Conservation (phyloP, 1,284 basidiomycete species). For the Pseudozyma thailandica region DNA sequence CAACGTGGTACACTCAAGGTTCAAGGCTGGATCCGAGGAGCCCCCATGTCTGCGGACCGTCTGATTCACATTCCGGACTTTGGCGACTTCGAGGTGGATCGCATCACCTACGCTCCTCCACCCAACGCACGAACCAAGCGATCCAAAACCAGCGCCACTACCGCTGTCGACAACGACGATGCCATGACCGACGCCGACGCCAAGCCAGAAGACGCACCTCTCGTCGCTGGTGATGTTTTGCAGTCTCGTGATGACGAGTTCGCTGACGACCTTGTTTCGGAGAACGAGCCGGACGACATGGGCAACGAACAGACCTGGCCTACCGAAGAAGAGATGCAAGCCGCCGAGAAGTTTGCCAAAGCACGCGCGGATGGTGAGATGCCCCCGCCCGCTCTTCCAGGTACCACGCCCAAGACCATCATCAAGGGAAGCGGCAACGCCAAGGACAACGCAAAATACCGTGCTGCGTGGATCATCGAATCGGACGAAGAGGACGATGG, state of each 20-base stretch:
- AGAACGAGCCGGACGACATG: slow-evolving; percentile 87
- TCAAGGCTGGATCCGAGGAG: slow-evolving; percentile 85
- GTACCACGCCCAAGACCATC: slow-evolving; percentile 65
- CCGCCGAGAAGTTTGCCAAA: slow-evolving; percentile 39
- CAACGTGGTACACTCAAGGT: slow-evolving; percentile 74
- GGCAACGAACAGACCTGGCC: slow-evolving; percentile 98
- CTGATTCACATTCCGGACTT: slow-evolving; percentile 87
- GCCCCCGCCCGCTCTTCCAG: slow-evolving; percentile 67
- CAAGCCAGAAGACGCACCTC: slow-evolving; percentile 33
- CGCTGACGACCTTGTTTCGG: slow-evolving; percentile 87
- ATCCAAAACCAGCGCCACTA: slow-evolving; percentile 37
- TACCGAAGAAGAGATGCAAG: slow-evolving; percentile 90
- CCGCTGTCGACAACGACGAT: slow-evolving; percentile 16
- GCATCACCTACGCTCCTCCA: slow-evolving; percentile 71
- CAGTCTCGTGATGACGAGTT: slow-evolving; percentile 73
- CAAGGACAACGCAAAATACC: slow-evolving; percentile 65
- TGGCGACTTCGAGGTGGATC: slow-evolving; percentile 87
- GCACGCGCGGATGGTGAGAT: slow-evolving; percentile 39
- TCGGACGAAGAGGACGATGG: slow-evolving; percentile 55
- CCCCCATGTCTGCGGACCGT: slow-evolving; percentile 81
- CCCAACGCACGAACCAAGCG: slow-evolving; percentile 35
- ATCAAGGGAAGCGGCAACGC: slow-evolving; percentile 64
- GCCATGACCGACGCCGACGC: slow-evolving; percentile 18
- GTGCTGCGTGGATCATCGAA: slow-evolving; percentile 66
- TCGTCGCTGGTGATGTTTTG: slow-evolving; percentile 73